Evolutionary conservation across 176 grass and related monocot genomes (phyloP), one percentile per base, ranked within the genome.

Genomic region (Raddia guianensis): DNA sequence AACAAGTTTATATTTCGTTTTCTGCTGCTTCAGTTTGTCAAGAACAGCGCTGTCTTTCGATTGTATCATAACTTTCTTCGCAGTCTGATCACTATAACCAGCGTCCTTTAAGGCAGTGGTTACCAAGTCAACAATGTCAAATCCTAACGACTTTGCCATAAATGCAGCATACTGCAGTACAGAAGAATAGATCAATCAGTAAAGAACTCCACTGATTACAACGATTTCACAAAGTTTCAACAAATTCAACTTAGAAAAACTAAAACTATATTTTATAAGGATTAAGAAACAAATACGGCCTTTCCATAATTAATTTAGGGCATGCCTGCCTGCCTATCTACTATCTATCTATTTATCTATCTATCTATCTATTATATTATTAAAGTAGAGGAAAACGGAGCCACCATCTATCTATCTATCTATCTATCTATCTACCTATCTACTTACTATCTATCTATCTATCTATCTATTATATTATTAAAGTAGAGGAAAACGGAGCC

Each of bases 41-140:
- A 98, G 91, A 67, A 98, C 92, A 61, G 92, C 82, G 34, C 95
- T 98, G 12, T 94, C 83, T 12, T 10, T 33, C 5, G 92, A 98
- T 33, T 83, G 87, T 27, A 98, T 94, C 66, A 89, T 88, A 64
- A 98, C 83, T 77, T 90, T 70, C 46, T 49, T 86, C 33, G 60
- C 9, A 46, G 83, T 90, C 63, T 68, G 56, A 35, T 94, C 89
- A 76, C 58, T 63, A 20, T 91, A 94, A 46, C 90, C 90, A 66
- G 95, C 86, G 73, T 91, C 50, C 42, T 4, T 79, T 60, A 98
- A 82, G 62, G 90, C 80, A 44, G 78, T 72, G 37, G 47, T 87
- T 63, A 95, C 79, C 33, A 33, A 16, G 55, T 51, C 76, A 57
- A 91, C 72, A 12, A 93, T 77, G 40, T 83, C 75, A 53, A 87